Evolutionary conservation across 352 stramenopile species (phyloP), one percentile per base, ranked within the genome.

Genomic region (Phytophthora ramorum): DNA sequence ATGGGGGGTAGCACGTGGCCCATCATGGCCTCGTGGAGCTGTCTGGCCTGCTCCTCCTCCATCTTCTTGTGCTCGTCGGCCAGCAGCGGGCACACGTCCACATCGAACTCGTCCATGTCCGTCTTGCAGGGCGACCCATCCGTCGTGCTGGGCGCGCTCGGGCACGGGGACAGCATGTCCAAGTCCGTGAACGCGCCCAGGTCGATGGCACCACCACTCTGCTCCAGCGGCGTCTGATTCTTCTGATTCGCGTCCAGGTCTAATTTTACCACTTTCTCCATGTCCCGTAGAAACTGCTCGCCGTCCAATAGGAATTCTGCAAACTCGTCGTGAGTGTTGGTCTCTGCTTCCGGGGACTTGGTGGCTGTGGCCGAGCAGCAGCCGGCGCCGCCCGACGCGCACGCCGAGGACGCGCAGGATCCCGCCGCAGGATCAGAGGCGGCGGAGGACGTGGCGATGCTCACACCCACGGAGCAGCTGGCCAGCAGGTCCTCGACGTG

Each of bases 231-330:
- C 19, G 60, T 75, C 55, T 61, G 49, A 71, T 61, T 37, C 32
- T 60, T 61, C 51, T 62, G 56, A 58, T 58, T 62, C 40, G 64
- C 52, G 24, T 73, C 58, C 22, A 67, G 58, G 34, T 85, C 75
- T 34, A 88, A 46, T 50, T 74, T 73, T 48, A 80, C 76, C 41
- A 80, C 71, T 41, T 83, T 79, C 45, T 86, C 78, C 73, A 86
- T 79, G 28, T 86, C 75, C 20, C 68, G 58, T 12, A 90, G 47
- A 56, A 90, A 84, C n/a, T 84, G 71, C 48, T 90, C 83, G 28
- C 73, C 69, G 57, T 86, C 76, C 59, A 89, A 65, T 55, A 90
- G 38, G 17, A 91, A 83, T 1, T 74, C 78, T 26, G 72, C 54
- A 41, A 83, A 59, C 5, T 84, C 75, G 52, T 83, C 68, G 9